These are phyloP conservation scores for Acidomyces sp. DNA, from an alignment of 495 filamentous ascomycete genomes.

Conservation along the genomic window DNA sequence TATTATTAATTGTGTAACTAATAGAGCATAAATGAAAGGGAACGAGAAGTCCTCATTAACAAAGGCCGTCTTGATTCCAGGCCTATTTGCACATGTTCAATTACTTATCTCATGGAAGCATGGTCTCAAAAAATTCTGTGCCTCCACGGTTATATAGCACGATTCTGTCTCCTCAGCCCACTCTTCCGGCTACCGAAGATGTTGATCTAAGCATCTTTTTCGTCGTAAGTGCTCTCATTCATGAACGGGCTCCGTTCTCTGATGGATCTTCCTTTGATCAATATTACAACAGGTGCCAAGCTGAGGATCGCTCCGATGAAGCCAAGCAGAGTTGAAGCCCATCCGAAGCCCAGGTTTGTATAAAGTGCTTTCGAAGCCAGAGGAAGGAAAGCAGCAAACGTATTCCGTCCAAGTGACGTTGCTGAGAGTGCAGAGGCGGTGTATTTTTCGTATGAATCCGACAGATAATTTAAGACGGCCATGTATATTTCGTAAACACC, in stretches of 20 bases:
- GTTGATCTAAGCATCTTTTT: not conserved
- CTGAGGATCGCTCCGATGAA: slow-evolving; percentile 23
- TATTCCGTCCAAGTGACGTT: slow-evolving; percentile 25
- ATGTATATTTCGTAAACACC: slow-evolving; percentile 13
- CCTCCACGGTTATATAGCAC: too few relatives aligned
- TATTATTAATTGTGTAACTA: too few relatives aligned
- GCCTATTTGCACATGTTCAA: too few relatives aligned
- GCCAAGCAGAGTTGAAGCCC: slow-evolving; percentile 24
- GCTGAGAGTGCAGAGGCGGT: slow-evolving; percentile 28
- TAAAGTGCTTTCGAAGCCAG: slow-evolving; percentile 24
- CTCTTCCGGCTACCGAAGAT: too few relatives aligned
- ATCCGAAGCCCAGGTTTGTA: slow-evolving; percentile 22
- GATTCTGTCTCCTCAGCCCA: too few relatives aligned
- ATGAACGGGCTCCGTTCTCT: slow-evolving; percentile 25
- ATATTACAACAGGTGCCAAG: slow-evolving; percentile 22
- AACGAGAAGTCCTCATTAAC: too few relatives aligned
- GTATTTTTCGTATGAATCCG: slow-evolving; percentile 29
- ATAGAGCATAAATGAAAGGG: too few relatives aligned
- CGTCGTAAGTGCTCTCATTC: not conserved
- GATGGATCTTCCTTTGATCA: slow-evolving; percentile 18
- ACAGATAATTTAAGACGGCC: slow-evolving; percentile 23
- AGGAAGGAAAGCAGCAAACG: slow-evolving; percentile 28
- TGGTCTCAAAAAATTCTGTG: too few relatives aligned
- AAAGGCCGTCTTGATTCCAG: too few relatives aligned
- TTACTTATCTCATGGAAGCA: too few relatives aligned